These are phyloP conservation scores for Populus ilicifolia DNA, from an alignment of 345 rosid species.

Conservation along the genomic window DNA sequence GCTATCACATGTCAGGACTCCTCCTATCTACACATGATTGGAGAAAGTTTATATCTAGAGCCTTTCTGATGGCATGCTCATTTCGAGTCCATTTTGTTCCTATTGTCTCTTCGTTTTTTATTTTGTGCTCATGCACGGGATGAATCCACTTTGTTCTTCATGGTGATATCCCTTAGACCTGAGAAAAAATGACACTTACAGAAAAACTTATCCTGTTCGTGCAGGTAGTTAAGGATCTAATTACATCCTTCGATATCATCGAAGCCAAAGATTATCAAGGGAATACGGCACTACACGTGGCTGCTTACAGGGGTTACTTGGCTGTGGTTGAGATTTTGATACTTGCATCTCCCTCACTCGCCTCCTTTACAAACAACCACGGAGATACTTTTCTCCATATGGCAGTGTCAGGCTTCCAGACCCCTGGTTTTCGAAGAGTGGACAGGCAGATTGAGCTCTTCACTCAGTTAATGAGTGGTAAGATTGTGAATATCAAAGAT, in stretches of 20 bases:
- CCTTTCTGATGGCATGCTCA: not conserved
- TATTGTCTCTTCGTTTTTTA: not conserved
- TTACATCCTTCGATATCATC: slow-evolving; percentile 46
- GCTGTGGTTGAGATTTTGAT: slow-evolving; percentile 54
- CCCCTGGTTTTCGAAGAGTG: slow-evolving; percentile 67
- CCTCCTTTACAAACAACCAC: slow-evolving; percentile 38
- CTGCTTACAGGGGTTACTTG: slow-evolving; percentile 74
- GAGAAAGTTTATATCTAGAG: not conserved
- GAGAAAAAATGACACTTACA: not conserved
- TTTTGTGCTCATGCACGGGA: not conserved
- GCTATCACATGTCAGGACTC: not conserved
- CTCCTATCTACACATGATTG: not conserved
- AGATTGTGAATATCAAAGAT: slow-evolving; percentile 35
- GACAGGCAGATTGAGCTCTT: slow-evolving; percentile 72
- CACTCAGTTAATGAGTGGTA: slow-evolving; percentile 44
- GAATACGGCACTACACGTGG: slow-evolving; percentile 78
- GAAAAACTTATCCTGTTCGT: slow-evolving; percentile 2
- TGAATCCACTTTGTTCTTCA: not conserved
- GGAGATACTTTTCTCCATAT: slow-evolving; percentile 87
- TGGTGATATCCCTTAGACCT: not conserved
- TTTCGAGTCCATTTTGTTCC: not conserved
- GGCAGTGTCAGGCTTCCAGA: slow-evolving; percentile 74
- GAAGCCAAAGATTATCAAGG: slow-evolving; percentile 55
- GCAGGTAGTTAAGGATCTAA: slow-evolving; percentile 68
- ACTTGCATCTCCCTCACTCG: slow-evolving; percentile 41